Evolutionary conservation across 2,329 filamentous ascomycete species (phyloP), one percentile per base, ranked within the genome.

Genomic region (Ceratocystis alfenasii): DNA sequence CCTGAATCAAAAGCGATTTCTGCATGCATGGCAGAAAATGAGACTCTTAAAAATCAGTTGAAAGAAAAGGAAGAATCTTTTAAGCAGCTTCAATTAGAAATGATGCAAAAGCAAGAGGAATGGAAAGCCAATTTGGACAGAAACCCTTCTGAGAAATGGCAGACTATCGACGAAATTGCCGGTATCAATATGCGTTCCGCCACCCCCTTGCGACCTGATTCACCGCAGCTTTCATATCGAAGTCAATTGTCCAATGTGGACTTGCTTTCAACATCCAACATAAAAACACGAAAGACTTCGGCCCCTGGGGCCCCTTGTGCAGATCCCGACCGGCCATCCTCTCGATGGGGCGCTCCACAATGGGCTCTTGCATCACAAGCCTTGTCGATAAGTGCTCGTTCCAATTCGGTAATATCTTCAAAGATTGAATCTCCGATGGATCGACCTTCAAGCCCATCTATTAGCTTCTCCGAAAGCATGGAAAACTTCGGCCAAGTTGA

Each of bases 401-500:
- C 63, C 22, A 62, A 62, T 25, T 48, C 44, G 22, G 60, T n/a
- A 36, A 33, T 33, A n/a, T 33, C 33, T 33, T 62, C 25, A 5
- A 30, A 15, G 44, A 44, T 30, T 20, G 65, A 61, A 20, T 64
- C 65, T 4, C 53, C 45, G 36, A 30, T 50, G 44, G 65, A 64
- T 28, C 53, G 55, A 15, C 50, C 61, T 5, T 59, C n/a, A 7
- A 59, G 46, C 33, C 59, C 64, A 25, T 62, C 48, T 33, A 22
- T 55, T 10, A 48, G 63, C 17, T 10, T 64, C 3, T 46, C 36
- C 28, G 66, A 62, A 28, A n/a, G 30, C 5, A 30, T 36, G 15
- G 66, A 68, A 60, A 28, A 30, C 5, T 66, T 66, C 68, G 82
- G 84, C 53, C 79, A 78, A n/a, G 74, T 80, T 28, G 82, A 83